Base-by-base conservation (phyloP, 768 basidiomycete genomes). In the Leccinum subtestaceum region DNA sequence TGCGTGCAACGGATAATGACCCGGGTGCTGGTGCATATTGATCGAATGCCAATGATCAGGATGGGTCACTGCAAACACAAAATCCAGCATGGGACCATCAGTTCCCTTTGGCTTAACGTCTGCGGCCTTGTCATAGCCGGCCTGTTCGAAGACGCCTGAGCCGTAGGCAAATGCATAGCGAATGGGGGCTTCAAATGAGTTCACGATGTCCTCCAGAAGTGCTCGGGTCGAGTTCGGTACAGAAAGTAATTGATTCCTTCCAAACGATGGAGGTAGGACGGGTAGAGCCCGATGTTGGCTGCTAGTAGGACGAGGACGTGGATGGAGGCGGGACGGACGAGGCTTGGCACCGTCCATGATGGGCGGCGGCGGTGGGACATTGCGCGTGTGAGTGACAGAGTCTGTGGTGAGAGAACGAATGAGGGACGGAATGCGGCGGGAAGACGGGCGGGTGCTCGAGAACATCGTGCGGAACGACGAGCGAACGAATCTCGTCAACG, bases 111-210 rank as follows among this genome's bases (percentile, higher is more conserved):
- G 65, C 29, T 64, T 65, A 19, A 68, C 66, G n/a, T 55, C 57
- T 0, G 48, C n/a, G 59, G 73, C 61, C 34, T 70, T 61, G 59
- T 66, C 63, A 65, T 95, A 91, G 17, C 95, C 92, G 56, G 88
- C 87, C 74, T 99, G 97, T 67, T 91, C 85, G 65, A 97, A 97
- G 2, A 98, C 95, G 0, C 96, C 97, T 3, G 90, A 93, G 12
- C 97, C 97, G 70, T 98, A 99, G 0, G 97, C 97, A 69, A 98
- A 95, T 1, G 95, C 97, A 78, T 96, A 98, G 21, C 95, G 87
- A 52, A 98, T 91, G 10, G 95, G 95, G 0, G 93, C 92, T 45
- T 93, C 82, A 67, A 98, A 96, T 51, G 84, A 80, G 13, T 78
- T 77, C 34, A 97, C 87, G 57, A 98, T 87, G 59, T 81, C 79